Percentiles rank a stretch among this genome's conserved stretches.
Conservation (phyloP, 352 stramenopile species). For the Aphanomyces astaci region DNA sequence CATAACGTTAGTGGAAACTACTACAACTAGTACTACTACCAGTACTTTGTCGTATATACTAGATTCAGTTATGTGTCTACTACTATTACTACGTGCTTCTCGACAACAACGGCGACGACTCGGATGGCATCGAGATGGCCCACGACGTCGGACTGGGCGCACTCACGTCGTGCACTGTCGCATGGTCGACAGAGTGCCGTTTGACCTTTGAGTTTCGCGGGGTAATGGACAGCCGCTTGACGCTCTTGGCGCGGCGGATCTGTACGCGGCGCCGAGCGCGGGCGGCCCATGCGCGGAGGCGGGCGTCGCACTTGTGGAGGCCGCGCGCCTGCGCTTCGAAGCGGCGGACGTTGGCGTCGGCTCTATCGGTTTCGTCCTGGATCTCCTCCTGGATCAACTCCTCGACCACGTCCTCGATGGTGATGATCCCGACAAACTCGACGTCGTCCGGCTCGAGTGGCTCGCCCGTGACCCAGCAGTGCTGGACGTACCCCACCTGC, state of each 20-base stretch:
- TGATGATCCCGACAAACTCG: slow-evolving; percentile 80
- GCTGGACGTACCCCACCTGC: slow-evolving; percentile 40
- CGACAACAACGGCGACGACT: slow-evolving; percentile 7
- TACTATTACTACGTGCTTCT: not conserved
- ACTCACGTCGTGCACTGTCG: not conserved
- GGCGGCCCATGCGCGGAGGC: not conserved
- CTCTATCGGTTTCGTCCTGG: slow-evolving; percentile 62
- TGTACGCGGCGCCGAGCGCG: slow-evolving; percentile 15
- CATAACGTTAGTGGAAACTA: too few relatives aligned
- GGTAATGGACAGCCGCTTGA: not conserved
- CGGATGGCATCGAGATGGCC: not conserved
- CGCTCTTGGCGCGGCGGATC: not conserved
- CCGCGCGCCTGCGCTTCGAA: slow-evolving; percentile 8
- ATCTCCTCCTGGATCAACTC: slow-evolving; percentile 87
- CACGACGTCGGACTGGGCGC: not conserved
- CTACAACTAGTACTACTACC: too few relatives aligned
- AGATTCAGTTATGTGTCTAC: too few relatives aligned
- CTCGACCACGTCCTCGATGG: slow-evolving; percentile 89
- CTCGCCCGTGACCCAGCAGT: slow-evolving; percentile 42
- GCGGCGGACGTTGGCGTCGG: not conserved
- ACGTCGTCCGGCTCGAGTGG: slow-evolving; percentile 36
- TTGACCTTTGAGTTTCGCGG: not conserved
- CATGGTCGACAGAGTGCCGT: not conserved
- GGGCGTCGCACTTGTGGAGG: not conserved
- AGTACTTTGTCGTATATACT: too few relatives aligned